Conservation (phyloP, 192 early-diverging fungal species). For the Backusella morwellensis region DNA sequence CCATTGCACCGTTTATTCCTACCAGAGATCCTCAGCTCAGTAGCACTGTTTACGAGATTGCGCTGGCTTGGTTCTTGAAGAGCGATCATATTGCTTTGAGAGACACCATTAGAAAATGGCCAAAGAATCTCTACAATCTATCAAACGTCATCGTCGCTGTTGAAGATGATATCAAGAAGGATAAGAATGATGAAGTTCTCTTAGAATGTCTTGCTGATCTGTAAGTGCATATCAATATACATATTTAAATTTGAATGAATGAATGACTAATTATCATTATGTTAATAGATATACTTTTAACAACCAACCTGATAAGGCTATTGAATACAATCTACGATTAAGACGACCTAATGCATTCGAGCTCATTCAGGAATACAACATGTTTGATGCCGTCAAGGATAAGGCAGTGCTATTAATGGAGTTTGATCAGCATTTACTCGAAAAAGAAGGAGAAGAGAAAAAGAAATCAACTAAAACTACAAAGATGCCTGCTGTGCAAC, state of each 20-base stretch:
- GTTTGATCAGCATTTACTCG: slow-evolving; percentile 70
- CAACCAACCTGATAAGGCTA: slow-evolving; percentile 71
- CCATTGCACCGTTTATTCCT: slow-evolving; percentile 77
- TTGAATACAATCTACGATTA: slow-evolving; percentile 80
- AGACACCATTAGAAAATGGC: slow-evolving; percentile 76
- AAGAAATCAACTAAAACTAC: background rate
- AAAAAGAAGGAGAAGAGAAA: slow-evolving; percentile 25
- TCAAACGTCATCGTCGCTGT: slow-evolving; percentile 73
- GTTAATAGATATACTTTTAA: slow-evolving; percentile 59
- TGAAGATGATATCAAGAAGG: slow-evolving; percentile 62
- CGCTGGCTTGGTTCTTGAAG: slow-evolving; percentile 69
- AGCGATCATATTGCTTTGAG: slow-evolving; percentile 55
- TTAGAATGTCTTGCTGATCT: slow-evolving; percentile 74
- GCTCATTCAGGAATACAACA: slow-evolving; percentile 70
- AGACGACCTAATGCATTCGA: slow-evolving; percentile 71
- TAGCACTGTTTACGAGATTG: slow-evolving; percentile 84
- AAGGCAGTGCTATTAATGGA: slow-evolving; percentile 81
- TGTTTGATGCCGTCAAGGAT: slow-evolving; percentile 77
- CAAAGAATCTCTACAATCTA: slow-evolving; percentile 72
- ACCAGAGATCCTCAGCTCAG: slow-evolving; percentile 69
- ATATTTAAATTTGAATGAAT: background rate
- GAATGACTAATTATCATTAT: background rate
- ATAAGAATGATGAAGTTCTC: slow-evolving; percentile 56
- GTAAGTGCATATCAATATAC: slow-evolving; percentile 42
- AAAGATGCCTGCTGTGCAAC: slow-evolving; percentile 63